Conservation (phyloP, 306 rosid genomes). For the Phaseolus lunatus region DNA sequence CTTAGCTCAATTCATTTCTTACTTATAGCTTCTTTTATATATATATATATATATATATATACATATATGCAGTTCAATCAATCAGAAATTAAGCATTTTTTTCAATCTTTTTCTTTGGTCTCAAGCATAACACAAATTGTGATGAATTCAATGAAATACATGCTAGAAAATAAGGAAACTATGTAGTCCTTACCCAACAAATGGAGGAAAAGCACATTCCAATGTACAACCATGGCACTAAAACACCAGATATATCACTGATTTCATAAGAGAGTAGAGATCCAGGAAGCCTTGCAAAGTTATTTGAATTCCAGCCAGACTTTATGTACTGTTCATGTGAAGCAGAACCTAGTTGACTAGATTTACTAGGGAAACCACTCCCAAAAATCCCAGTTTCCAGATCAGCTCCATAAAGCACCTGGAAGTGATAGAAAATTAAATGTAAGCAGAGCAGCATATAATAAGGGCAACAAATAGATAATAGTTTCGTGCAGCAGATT, state of each 20-base stretch:
- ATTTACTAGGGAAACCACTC: slow-evolving; percentile 86
- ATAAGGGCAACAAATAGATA: slow-evolving; percentile 9
- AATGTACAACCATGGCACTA: slow-evolving; percentile 95
- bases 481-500: slow-evolving; percentile 9
- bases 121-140: slow-evolving; percentile 10
- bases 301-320: slow-evolving; percentile 97
- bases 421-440: slow-evolving; percentile 44
- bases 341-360: slow-evolving; percentile 54
- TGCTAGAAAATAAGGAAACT: slow-evolving; percentile 32
- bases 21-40: too few species aligned
- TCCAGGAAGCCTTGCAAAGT: slow-evolving; percentile 96
- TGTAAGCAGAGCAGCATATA: slow-evolving; percentile 21
- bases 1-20: not conserved
- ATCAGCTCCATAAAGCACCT: slow-evolving; percentile 99
- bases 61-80: not conserved
- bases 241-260: slow-evolving; percentile 95
- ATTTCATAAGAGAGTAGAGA: slow-evolving; percentile 92
- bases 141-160: slow-evolving; percentile 37
- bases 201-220: slow-evolving; percentile 99
- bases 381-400: slow-evolving; percentile 96
- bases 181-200: slow-evolving; percentile 83
- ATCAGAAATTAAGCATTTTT: not conserved
- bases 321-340: slow-evolving; percentile 65
- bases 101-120: not conserved
- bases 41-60: too few species aligned